Evolutionary conservation across 1,139 yeast genomes (phyloP), one percentile per base, ranked within the genome.

Genomic region (Scheffersomyces segobiensis): DNA sequence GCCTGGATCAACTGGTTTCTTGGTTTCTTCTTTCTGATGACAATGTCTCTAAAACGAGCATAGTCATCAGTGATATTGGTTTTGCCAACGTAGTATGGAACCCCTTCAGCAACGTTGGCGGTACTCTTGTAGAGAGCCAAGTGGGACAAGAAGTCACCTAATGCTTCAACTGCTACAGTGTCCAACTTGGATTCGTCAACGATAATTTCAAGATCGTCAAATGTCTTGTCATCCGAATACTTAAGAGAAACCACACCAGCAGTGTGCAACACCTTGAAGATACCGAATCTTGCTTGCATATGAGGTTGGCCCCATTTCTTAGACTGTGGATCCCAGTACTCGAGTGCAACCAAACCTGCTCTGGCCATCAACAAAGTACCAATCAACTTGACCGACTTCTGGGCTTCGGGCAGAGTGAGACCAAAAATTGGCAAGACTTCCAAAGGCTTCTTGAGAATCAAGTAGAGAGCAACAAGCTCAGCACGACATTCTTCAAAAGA

Each of bases 221-320:
- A 86, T 58, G 79, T 79, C 32, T 76, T 79, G n/a, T 75, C 75
- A 54, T 78, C 72, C n/a, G 80, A 69, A 66, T 80, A 79, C 56
- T 79, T 79, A 60, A 91, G 74, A 56, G 80, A 78, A 54, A 84
- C 87, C 42, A 88, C 85, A 21, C 89, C 88, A 4, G 96, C 93
- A 57, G 86, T 80, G 67, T 89, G 77, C 69, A 91, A 87, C 42
- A 88, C 83, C 76, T 89, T 90, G 81, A 91, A 81, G 65, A 92
- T 91, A 49, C 95, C 91, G 73, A 84, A 92, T 70, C 97, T 81
- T 6, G 97, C 97, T 77, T 91, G 97, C 93, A 91, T 91, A 71
- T 92, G 97, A n/a, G 97, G 87, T 76, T 92, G 97, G 47, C 97
- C 97, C 97, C 97, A 92, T 73, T 91, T 91, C 61, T 80, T 77